Evolutionary conservation across 2,329 filamentous ascomycete genomes (phyloP), one percentile per base, ranked within the genome.

Genomic region (Myriosclerotinia scirpicola): DNA sequence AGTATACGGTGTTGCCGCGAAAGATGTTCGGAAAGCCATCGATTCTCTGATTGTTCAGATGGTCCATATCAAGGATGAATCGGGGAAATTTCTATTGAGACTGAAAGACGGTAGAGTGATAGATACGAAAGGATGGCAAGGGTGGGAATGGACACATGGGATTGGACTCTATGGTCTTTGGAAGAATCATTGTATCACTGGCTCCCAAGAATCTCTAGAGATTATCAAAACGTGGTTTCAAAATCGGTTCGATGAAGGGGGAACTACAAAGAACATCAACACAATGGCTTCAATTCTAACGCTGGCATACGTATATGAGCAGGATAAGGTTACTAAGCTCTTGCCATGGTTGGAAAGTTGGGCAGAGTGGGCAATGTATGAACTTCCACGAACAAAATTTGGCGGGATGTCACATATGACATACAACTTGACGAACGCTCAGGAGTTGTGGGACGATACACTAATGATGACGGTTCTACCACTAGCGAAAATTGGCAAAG

Each of bases 391-490:
- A 52, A 93, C 91, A 0, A 85, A 84, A 60, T 88, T 87, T 74
- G 90, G 87, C 56, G 82, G 77, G 12, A 76, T 78, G 75, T 72
- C 70, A n/a, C 72, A 73, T 38, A 68, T 70, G 67, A 73, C 72
- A 64, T 77, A 93, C 72, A 78, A 88, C 42, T 83, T 86, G 2
- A 82, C 85, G 70, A 92, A 94, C 77, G 82, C 87, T 69, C 84
- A 91, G 76, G 89, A 93, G 79, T 81, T 93, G 30, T 94, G 91
- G 91, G 91, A 93, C 71, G 91, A 94, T 76, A 94, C 91, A 7
- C 81, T 94, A 54, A 93, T 94, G 90, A 94, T 94, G 91, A 93
- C 90, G 0, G 90, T 92, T 7, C 80, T 93, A 78, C 91, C 91
- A 1, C 81, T 93, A 22, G 90, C 90, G 22, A 93, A 93, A 80